Evolutionary conservation across 768 basidiomycete species (phyloP).

Genomic region (Auricularia heimuer): DNA sequence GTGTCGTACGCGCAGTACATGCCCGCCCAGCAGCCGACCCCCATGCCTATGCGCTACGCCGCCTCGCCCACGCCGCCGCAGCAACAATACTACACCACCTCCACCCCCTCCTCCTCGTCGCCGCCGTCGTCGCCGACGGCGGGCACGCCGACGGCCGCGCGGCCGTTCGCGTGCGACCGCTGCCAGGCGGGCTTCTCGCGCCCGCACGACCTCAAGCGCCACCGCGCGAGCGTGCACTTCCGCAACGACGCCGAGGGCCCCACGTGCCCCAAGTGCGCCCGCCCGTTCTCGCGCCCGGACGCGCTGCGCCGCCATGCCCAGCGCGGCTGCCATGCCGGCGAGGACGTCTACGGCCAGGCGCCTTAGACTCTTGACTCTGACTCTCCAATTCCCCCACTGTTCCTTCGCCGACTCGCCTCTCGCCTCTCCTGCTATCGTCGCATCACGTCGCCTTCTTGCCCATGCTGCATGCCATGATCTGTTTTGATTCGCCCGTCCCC

Average conservation of each 20-base stretch:
- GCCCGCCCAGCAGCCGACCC: background rate
- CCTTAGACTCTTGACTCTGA: too few relatives aligned
- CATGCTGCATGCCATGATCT: too few relatives aligned
- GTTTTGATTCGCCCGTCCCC: too few relatives aligned
- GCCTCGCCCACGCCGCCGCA: background rate
- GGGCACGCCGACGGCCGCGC: background rate
- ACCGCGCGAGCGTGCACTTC: background rate
- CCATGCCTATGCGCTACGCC: background rate
- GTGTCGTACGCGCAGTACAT: background rate
- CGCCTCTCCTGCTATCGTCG: too few relatives aligned
- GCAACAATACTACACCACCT: background rate
- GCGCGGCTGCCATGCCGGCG: background rate
- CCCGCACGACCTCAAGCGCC: background rate
- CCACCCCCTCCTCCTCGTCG: background rate
- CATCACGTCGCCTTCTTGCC: too few relatives aligned
- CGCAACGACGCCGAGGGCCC: background rate
- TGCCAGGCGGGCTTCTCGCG: background rate
- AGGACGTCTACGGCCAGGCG: background rate
- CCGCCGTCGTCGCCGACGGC: background rate
- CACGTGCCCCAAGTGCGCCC: background rate
- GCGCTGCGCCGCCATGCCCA: background rate
- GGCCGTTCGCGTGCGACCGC: background rate
- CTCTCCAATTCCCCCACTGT: too few relatives aligned
- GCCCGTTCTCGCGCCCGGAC: background rate
- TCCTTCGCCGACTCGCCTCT: too few relatives aligned